Evolutionary conservation across 192 early-diverging fungal genomes (phyloP).

Genomic region (Podila epicladia): DNA sequence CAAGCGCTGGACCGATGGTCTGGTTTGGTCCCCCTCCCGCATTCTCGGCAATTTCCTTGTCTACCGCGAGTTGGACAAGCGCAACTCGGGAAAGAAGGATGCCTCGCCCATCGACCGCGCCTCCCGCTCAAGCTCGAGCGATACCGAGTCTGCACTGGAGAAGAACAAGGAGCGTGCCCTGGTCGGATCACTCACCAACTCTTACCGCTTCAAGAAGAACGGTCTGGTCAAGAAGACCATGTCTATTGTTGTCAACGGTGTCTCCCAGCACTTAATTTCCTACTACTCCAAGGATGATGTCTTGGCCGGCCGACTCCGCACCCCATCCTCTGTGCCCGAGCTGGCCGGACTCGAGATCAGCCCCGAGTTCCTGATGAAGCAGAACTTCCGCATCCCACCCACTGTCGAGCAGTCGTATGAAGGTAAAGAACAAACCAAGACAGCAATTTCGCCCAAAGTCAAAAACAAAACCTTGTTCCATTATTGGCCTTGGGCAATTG

Average conservation of each 20-base stretch:
- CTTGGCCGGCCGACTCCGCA: constrained; percentile 57
- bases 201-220: constrained; percentile 64
- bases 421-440: constrained; percentile 13
- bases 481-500: too few species aligned
- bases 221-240: constrained; percentile 85
- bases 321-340: constrained; percentile 63
- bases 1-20: constrained; percentile 90
- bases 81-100: constrained; percentile 60
- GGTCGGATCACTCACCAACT: constrained; percentile 65
- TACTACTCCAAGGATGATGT: constrained; percentile 69
- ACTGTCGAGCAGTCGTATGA: constrained; percentile 53
- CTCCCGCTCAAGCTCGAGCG: constrained; percentile 41
- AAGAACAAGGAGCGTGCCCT: constrained; percentile 64
- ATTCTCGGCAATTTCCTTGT: constrained; percentile 84
- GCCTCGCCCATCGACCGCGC: constrained; percentile 55
- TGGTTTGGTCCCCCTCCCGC: constrained; percentile 85
- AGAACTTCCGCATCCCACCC: constrained; percentile 68
- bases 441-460: not conserved
- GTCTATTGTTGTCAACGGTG: constrained; percentile 75
- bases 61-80: constrained; percentile 77
- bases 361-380: constrained; percentile 66
- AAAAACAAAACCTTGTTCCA: not conserved
- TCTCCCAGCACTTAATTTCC: constrained; percentile 66
- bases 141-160: constrained; percentile 52
- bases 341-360: constrained; percentile 66